Percentiles rank a stretch among this genome's conserved stretches.
Conservation (phyloP, 1,284 basidiomycete species). For the Austropuccinia psidii region DNA sequence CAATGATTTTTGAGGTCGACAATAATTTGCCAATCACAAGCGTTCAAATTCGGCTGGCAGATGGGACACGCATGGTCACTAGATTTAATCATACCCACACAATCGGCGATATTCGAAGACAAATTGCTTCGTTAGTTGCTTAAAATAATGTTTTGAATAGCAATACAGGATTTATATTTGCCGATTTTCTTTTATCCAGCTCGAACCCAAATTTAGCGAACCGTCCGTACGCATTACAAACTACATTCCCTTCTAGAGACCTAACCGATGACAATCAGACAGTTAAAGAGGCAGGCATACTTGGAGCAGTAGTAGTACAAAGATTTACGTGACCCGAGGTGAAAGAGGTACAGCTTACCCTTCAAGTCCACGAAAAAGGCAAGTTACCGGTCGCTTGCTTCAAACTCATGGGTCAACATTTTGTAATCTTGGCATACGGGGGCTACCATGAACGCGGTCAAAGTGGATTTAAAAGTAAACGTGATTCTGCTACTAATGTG, state of each 20-base stretch:
- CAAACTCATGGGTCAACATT: no score
- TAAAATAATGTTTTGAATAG: not conserved
- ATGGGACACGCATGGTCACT: slow-evolving; percentile 83
- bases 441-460: no score
- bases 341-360: no score
- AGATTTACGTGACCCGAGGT: slow-evolving; percentile 51
- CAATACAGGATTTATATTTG: not conserved
- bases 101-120: slow-evolving; percentile 71
- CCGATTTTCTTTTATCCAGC: slow-evolving; percentile 49
- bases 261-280: slow-evolving; percentile 63
- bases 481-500: no score
- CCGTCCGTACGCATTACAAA: slow-evolving; percentile 68
- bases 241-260: slow-evolving; percentile 71
- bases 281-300: slow-evolving; percentile 64
- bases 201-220: slow-evolving; percentile 63
- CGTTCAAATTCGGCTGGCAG: slow-evolving; percentile 81
- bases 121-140: slow-evolving; percentile 87
- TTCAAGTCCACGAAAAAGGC: no score
- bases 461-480: no score
- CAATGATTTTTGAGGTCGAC: slow-evolving; percentile 67
- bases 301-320: slow-evolving; percentile 79
- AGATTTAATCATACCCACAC: slow-evolving; percentile 89
- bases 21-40: slow-evolving; percentile 71
- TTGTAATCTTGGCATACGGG: no score
- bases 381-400: no score